Evolutionary conservation across 768 basidiomycete genomes (phyloP).

Genomic region (Leucocoprinus leucothites): DNA sequence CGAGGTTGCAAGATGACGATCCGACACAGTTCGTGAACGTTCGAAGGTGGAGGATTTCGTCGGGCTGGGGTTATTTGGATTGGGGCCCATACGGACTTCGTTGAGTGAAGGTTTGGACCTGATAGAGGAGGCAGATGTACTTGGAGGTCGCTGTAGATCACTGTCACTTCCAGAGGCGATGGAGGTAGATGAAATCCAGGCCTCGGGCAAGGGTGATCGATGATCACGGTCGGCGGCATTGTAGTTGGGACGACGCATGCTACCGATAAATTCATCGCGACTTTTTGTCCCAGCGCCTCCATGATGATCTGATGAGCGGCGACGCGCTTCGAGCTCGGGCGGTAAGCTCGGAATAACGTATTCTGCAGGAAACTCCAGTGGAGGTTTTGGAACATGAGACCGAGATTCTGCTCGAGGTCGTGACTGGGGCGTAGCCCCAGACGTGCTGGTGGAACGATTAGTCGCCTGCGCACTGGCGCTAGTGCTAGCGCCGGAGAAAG

Average conservation of each 20-base stretch:
- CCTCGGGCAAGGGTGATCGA: background rate
- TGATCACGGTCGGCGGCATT: slow-evolving; percentile 3
- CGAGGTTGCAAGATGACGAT: slow-evolving; percentile 29
- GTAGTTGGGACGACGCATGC: background rate
- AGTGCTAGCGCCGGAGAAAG: background rate
- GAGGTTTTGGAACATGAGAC: background rate
- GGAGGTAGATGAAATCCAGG: background rate
- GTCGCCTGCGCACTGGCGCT: background rate
- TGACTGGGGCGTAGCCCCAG: background rate
- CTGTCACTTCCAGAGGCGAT: background rate
- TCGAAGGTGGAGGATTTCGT: slow-evolving; percentile 3
- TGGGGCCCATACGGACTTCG: background rate
- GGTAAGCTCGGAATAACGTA: slow-evolving; percentile 9
- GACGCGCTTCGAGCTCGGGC: slow-evolving; percentile 9
- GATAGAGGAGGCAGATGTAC: slow-evolving; percentile 4
- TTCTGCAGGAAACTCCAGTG: background rate
- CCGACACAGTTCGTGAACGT: slow-evolving; percentile 27
- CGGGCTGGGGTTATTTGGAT: background rate
- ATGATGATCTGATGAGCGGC: slow-evolving; percentile 5
- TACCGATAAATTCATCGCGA: slow-evolving; percentile 3
- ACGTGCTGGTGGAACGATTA: background rate
- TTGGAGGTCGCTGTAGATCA: slow-evolving; percentile 2
- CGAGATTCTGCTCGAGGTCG: background rate
- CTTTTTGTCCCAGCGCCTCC: slow-evolving; percentile 3
- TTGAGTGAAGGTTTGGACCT: slow-evolving; percentile 7